Evolutionary conservation across 2,329 filamentous ascomycete species (phyloP).

Genomic region (Cladosporium colombiae): DNA sequence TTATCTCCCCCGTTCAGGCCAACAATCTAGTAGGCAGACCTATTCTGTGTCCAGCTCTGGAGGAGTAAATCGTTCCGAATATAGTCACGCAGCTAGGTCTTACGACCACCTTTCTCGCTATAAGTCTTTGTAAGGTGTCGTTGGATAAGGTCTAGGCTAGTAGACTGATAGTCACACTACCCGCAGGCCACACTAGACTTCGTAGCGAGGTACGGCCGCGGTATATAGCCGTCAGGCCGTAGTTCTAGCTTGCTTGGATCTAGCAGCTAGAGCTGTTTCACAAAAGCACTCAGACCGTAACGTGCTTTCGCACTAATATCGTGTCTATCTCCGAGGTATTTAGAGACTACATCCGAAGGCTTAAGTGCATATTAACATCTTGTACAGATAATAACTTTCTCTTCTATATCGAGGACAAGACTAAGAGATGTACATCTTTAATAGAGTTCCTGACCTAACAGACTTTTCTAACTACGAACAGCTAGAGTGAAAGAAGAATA

Average conservation of each 20-base stretch:
- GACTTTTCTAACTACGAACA: conserved; percentile 10
- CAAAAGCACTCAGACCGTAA: conserved; percentile 5
- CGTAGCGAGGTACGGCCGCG: conserved; percentile 3
- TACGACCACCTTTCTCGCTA: conserved; percentile 10
- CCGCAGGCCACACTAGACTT: conserved; percentile 8
- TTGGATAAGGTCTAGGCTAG: conserved; percentile 11
- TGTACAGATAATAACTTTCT: conserved; percentile 10
- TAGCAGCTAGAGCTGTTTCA: conserved; percentile 9
- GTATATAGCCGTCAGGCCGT: conserved; percentile 3
- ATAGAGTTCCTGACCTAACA: conserved; percentile 10
- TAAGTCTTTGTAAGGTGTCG: conserved; percentile 7
- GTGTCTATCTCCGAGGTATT: conserved; percentile 13
- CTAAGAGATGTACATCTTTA: conserved; percentile 7
- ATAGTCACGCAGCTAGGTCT: conserved; percentile 10
- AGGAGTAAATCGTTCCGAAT: conserved; percentile 2
- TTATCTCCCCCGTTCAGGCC: neutral
- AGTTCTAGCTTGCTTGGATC: conserved; percentile 10
- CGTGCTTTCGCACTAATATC: conserved; percentile 6
- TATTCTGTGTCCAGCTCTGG: conserved; percentile 11
- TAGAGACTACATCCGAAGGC: conserved; percentile 12
- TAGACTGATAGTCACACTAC: conserved; percentile 7
- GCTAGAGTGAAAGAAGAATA: conserved; percentile 1
- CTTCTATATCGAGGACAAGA: conserved; percentile 1
- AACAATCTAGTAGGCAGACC: conserved; percentile 12
- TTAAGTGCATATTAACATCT: conserved; percentile 11